Evolutionary conservation across 176 grass and related monocot species (phyloP), one percentile per base, ranked within the genome.

Genomic region (Urochloa ruziziensis): DNA sequence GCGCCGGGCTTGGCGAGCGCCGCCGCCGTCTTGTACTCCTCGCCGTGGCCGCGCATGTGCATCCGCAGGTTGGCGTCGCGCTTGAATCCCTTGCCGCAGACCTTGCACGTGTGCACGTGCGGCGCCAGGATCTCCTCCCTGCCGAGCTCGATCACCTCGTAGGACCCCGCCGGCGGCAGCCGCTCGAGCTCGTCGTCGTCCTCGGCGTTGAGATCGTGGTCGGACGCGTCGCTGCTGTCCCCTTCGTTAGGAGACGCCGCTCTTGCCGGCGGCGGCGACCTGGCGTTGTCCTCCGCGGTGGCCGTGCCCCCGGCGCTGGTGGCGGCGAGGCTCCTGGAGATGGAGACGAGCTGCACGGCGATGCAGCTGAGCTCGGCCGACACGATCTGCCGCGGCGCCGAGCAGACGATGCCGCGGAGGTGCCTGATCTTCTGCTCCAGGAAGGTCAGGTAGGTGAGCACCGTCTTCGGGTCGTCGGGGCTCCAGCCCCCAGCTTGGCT

Each of bases 11-110:
- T 89, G 76, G 91, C 92, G 47, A 98, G 91, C 34, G 91, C 83
- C 3, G 90, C 89, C 24, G 92, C 76, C 10, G 85, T 87, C 82
- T 90, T 96, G 93, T 94, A 96, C 82, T 87, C 85, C 25, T 96
- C 88, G 35, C 93, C 96, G 63, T 99, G 96, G 57, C 91, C 96
- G 43, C 96, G 87, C 96, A 99, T 99, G 93, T 99, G 96, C 96
- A 99, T 99, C 15, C 91, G 87, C 83, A 99, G 89, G 89, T 99
- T 99, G 62, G 96, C 96, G 62, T 99, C 96, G 62, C 96, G 96
- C 93, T 99, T 99, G 91, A 99, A 99, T 4, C 93, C 93, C 77
- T 98, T 98, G 69, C 96, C 91, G 67, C 96, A 99, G 10, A 99
- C 82, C 82, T 91, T 86, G 84, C 96, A 99, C 37, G 77, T 16